phyloP scores from a whole-genome alignment of 441 rosid genomes.

The Omphalea diandra region DNA sequence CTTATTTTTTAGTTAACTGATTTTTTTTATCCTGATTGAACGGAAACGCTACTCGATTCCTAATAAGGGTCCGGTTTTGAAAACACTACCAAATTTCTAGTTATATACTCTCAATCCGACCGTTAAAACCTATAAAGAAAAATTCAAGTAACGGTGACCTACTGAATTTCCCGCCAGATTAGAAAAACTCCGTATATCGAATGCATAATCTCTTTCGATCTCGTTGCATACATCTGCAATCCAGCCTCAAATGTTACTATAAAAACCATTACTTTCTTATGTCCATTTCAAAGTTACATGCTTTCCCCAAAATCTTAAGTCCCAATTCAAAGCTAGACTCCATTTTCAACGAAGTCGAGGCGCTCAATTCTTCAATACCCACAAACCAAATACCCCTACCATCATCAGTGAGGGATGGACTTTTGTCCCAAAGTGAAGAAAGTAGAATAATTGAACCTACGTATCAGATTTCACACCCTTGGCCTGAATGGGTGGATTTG shows the following conservation, averaged over 20 bases:
- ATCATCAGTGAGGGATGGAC: conserved; percentile 7
- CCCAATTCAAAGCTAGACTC: conserved; percentile 26
- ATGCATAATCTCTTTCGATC: conserved; percentile 39
- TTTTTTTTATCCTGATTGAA: no score
- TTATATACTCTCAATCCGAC: background rate
- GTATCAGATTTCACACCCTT: conserved; percentile 57
- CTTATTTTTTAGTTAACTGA: no score
- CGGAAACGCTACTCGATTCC: background rate
- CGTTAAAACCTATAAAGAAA: conserved; percentile 2
- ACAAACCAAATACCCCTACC: conserved; percentile 13
- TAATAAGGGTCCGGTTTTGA: no score
- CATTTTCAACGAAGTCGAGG: conserved; percentile 27
- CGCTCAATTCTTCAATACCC: conserved; percentile 31
- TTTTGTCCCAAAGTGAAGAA: background rate
- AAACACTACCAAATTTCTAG: background rate
- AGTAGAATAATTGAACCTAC: conserved; percentile 14
- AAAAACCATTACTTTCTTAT: conserved; percentile 7
- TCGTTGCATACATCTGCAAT: conserved; percentile 19
- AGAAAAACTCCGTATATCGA: background rate
- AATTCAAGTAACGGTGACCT: no score
- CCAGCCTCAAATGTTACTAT: conserved; percentile 13
- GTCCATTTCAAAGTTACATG: conserved; percentile 33
- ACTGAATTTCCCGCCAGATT: conserved; percentile 17
- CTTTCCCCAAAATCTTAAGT: conserved; percentile 24
- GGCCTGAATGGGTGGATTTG: conserved; percentile 79